Base-by-base conservation (phyloP, 768 basidiomycete genomes). In the Gloeophyllum trabeum region DNA sequence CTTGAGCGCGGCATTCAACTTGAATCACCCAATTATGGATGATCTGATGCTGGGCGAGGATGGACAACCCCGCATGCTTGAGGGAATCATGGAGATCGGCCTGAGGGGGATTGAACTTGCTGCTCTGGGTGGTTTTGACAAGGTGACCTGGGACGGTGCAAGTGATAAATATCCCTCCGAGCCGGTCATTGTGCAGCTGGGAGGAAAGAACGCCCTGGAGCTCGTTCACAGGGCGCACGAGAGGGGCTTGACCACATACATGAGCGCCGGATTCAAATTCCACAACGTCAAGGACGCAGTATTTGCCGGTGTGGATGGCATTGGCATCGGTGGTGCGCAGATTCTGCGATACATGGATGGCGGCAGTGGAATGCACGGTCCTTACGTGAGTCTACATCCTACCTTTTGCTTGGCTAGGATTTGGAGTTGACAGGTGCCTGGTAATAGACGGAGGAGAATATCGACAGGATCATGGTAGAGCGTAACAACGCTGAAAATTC, bases 281-380 rank as follows among this genome's bases (percentile, higher is more conserved):
- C 16, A n/a, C 24, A 21, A 23, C 21, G 20, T 40, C 19, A 25
- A 14, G 24, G 14, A n/a, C n/a, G n/a, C 24, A 25, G 16, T 3
- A 4, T 22, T 25, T 30, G 20, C 40, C 3, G 40, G 40, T 28
- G 40, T 41, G 12, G 40, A 41, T 30, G 40, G 40, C 14, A 41
- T 41, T 18, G 40, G 40, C 5, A 24, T 41, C 24, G 40, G 40
- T n/a, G 40, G 40, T 24, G 40, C 40, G 13, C 40, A 41, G 40
- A 41, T 41, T 21, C 24, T 41, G 24, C 24, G 40, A n/a, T 41
- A 41, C 40, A 41, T 41, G 40, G 40, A 41, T 28, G 25, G 25
- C 13, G 19, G 16, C 24, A 41, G 25, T n/a, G 40, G 40, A n/a
- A 41, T 41, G 40, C 40, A 41, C 40, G 40, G 40, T 3, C 40